phyloP scores from a whole-genome alignment of 2,329 filamentous ascomycete genomes.

The Colletotrichum destructivum region DNA sequence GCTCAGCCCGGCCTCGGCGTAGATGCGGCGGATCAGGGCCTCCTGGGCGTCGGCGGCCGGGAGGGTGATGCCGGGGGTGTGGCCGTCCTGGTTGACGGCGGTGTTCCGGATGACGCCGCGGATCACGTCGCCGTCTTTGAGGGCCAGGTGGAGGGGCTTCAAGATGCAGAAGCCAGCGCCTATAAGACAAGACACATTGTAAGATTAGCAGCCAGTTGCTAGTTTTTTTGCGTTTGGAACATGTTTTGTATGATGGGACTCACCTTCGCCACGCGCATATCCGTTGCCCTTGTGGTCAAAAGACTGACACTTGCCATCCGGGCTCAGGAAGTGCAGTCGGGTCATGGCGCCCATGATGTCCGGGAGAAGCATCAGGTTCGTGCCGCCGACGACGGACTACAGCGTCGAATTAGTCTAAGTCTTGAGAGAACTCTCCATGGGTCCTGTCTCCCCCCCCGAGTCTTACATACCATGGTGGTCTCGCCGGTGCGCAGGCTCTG shows the following conservation, averaged over 20 bases:
- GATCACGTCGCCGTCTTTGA: slow-evolving; percentile 56
- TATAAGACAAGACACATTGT: too few relatives aligned
- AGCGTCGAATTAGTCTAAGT: too few relatives aligned
- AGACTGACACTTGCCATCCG: slow-evolving; percentile 3
- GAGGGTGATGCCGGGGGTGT: slow-evolving; percentile 54
- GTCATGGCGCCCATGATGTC: not conserved
- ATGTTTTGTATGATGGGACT: not conserved
- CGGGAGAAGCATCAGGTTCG: not conserved
- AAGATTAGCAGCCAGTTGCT: too few relatives aligned
- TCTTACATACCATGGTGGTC: slow-evolving; percentile 42
- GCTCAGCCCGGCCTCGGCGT: slow-evolving; percentile 48
- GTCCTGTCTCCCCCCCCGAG: too few relatives aligned
- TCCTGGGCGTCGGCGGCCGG: slow-evolving; percentile 48
- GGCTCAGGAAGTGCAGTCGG: not conserved
- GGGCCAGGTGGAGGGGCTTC: slow-evolving; percentile 60
- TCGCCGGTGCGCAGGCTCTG: slow-evolving; percentile 51
- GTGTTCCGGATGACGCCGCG: slow-evolving; percentile 55
- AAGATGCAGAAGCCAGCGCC: slow-evolving; percentile 49
- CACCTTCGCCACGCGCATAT: slow-evolving; percentile 9
- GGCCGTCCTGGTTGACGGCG: slow-evolving; percentile 59
- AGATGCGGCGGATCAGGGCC: slow-evolving; percentile 54
- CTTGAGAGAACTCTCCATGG: too few relatives aligned
- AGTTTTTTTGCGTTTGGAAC: too few relatives aligned
- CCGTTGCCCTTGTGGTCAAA: slow-evolving; percentile 3
- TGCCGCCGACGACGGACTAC: slow-evolving; percentile 46